Percentiles rank a stretch among this genome's conserved stretches.
phyloP scores from a whole-genome alignment of 352 stramenopile genomes.

The Phytophthora sp. region DNA sequence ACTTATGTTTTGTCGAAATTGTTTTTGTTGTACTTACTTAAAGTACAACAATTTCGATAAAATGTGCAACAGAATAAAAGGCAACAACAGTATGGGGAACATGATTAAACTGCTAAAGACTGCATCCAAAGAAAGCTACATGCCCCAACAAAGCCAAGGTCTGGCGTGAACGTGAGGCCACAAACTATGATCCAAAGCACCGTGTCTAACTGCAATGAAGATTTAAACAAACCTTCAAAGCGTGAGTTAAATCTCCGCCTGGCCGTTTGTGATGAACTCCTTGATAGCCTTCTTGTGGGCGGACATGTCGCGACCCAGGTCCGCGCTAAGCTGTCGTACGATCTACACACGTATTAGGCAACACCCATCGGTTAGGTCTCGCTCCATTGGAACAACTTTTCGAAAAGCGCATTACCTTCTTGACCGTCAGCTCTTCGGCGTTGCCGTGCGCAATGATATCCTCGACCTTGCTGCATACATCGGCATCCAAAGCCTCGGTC shows the following conservation, averaged over 20 bases:
- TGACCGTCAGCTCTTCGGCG: conserved; percentile 82
- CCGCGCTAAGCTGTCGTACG: conserved; percentile 69
- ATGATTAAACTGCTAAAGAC: neutral
- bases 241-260: conserved; percentile 27
- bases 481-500: conserved; percentile 39
- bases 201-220: neutral
- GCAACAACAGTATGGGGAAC: neutral
- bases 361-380: conserved; percentile 4
- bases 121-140: neutral
- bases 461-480: conserved; percentile 70
- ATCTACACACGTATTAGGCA: conserved; percentile 45
- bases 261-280: conserved; percentile 68
- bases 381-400: neutral
- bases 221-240: conserved; percentile 1
- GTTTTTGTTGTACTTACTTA: too few species aligned
- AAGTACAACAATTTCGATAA: conserved; percentile 4
- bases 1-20: too few species aligned
- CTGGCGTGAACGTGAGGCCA: neutral
- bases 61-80: neutral
- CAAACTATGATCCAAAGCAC: neutral
- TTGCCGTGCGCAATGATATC: conserved; percentile 83
- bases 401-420: conserved; percentile 58
- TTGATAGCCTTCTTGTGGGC: conserved; percentile 84
- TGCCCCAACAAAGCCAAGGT: neutral
- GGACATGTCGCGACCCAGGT: conserved; percentile 71